phyloP scores from a whole-genome alignment of 73 alveolate genomes.

The Halteria grandinella region DNA sequence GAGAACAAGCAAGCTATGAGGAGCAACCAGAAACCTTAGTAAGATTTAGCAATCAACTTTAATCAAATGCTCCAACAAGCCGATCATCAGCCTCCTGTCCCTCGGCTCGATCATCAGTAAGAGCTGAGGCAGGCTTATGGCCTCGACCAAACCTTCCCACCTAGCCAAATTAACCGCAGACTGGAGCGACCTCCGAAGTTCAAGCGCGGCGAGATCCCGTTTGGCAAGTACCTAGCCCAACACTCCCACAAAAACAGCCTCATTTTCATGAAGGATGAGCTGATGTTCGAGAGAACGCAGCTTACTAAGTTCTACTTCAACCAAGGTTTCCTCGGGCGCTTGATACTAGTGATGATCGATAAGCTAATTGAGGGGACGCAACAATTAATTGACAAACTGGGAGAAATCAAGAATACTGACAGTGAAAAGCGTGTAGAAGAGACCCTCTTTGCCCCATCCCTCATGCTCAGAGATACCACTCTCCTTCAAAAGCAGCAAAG shows the following conservation, averaged over 20 bases:
- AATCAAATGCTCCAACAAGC: too few relatives aligned
- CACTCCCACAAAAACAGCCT: background rate
- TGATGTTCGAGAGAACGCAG: background rate
- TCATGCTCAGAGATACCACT: slow-evolving; percentile 2
- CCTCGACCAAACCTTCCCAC: too few relatives aligned
- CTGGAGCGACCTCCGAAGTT: slow-evolving; percentile 7
- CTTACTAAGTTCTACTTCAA: background rate
- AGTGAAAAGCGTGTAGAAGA: background rate
- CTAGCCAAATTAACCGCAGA: background rate
- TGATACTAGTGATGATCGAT: background rate
- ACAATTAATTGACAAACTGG: background rate
- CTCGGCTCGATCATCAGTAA: too few relatives aligned
- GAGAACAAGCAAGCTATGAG: too few relatives aligned
- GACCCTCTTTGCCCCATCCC: background rate
- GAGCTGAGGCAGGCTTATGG: too few relatives aligned
- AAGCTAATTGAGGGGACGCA: slow-evolving; percentile 1
- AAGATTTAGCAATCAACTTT: too few relatives aligned
- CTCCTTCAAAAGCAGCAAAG: too few relatives aligned
- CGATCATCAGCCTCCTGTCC: too few relatives aligned
- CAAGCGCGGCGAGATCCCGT: background rate
- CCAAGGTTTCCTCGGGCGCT: background rate
- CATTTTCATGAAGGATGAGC: background rate
- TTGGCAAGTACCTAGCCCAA: background rate
- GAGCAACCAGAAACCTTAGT: too few relatives aligned
- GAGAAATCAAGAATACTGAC: background rate